These are phyloP conservation scores for Botrytis hyacinthi DNA, from an alignment of 2,329 filamentous ascomycete species.

Conservation along the genomic window DNA sequence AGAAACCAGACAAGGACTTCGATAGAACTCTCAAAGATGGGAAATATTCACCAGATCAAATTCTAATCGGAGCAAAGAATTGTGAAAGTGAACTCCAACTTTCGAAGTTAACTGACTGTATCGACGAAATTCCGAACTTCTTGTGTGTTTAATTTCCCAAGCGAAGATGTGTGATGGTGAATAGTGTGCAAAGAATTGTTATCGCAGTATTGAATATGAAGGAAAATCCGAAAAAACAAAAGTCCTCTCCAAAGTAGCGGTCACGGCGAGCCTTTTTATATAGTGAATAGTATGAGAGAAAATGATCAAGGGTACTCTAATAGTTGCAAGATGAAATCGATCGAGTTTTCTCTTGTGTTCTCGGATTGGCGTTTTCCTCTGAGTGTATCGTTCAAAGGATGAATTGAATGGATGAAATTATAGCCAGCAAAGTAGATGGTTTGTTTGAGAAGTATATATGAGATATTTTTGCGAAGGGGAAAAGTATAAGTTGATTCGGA, in stretches of 20 bases:
- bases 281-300: slow-evolving; percentile 13
- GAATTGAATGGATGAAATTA: slow-evolving; percentile 2
- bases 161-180: neutral
- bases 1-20: neutral
- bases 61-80: neutral
- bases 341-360: neutral
- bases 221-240: neutral
- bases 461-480: neutral
- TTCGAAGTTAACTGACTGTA: neutral
- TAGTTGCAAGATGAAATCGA: slow-evolving; percentile 1
- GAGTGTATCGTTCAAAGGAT: neutral
- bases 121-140: neutral
- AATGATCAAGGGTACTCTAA: neutral
- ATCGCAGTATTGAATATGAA: neutral
- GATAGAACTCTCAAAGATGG: neutral
- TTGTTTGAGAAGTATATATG: slow-evolving; percentile 3
- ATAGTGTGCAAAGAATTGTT: neutral
- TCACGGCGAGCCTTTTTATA: slow-evolving; percentile 3
- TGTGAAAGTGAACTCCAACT: neutral
- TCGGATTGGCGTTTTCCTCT: neutral
- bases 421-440: neutral
- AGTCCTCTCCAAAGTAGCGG: slow-evolving; percentile 9
- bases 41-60: slow-evolving; percentile 7
- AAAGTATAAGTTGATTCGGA: neutral
- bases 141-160: neutral